Conservation (phyloP, 129 eudicot genomes). For the Rutidosis leptorrhynchoides region DNA sequence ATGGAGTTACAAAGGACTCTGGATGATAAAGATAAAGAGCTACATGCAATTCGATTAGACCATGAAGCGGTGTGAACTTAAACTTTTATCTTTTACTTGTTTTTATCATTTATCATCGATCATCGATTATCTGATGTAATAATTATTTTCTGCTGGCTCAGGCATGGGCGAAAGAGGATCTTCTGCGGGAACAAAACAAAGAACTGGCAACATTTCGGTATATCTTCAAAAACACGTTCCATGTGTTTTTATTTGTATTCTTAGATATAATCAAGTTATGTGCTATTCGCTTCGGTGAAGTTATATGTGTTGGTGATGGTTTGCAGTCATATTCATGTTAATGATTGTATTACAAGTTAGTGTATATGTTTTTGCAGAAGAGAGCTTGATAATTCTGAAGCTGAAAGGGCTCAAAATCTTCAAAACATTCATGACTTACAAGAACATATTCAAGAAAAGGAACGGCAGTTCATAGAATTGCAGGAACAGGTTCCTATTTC, state of each 20-base stretch:
- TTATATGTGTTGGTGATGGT: neutral
- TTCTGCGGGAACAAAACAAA: conserved; percentile 77
- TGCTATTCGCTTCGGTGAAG: neutral
- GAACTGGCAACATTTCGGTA: conserved; percentile 75
- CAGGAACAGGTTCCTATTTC: conserved; percentile 74
- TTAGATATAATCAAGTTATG: neutral
- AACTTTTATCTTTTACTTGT: neutral
- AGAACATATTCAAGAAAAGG: conserved; percentile 88
- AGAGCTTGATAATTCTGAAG: conserved; percentile 81
- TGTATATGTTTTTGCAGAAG: conserved; percentile 51
- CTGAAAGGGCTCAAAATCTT: conserved; percentile 82
- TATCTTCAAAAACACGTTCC: too few relatives aligned
- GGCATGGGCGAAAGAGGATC: conserved; percentile 99
- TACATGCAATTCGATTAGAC: conserved; percentile 76
- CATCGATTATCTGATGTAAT: neutral
- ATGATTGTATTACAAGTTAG: conserved; percentile 3
- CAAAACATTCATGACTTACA: conserved; percentile 88
- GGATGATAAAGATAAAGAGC: conserved; percentile 78
- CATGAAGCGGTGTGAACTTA: conserved; percentile 57
- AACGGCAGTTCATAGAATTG: conserved; percentile 66
- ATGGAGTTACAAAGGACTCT: conserved; percentile 71
- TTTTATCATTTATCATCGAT: neutral
- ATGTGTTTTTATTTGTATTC: neutral
- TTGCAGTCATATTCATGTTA: neutral
- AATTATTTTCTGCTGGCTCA: conserved; percentile 24